Conservation (phyloP, 805 yeast species). For the Starmera quercuum region DNA sequence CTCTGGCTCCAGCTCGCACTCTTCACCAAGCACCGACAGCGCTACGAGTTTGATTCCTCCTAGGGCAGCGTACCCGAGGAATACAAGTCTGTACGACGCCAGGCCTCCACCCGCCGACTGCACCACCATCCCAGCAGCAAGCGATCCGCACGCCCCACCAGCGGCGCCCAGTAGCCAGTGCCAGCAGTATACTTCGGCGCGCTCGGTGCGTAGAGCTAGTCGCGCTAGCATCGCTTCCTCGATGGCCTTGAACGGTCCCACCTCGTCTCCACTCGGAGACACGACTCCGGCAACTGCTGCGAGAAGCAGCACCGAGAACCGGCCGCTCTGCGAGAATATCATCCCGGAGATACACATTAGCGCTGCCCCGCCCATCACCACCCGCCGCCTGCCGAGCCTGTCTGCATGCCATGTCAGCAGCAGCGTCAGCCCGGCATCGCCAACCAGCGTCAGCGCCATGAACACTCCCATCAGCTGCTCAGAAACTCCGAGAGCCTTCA, state of each 20-base stretch:
- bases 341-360: slow-evolving; percentile 66
- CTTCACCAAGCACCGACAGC: slow-evolving; percentile 41
- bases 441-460: slow-evolving; percentile 74
- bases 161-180: slow-evolving; percentile 62
- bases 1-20: too few species aligned
- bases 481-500: slow-evolving; percentile 44
- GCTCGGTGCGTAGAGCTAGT: slow-evolving; percentile 51
- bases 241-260: slow-evolving; percentile 83
- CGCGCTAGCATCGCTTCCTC: slow-evolving; percentile 83
- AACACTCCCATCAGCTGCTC: slow-evolving; percentile 64
- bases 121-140: slow-evolving; percentile 48
- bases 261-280: slow-evolving; percentile 84
- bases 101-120: slow-evolving; percentile 24
- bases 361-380: slow-evolving; percentile 54
- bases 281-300: slow-evolving; percentile 84
- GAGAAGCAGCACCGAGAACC: slow-evolving; percentile 44
- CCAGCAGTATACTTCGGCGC: slow-evolving; percentile 71
- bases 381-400: slow-evolving; percentile 54
- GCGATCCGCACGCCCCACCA: slow-evolving; percentile 72
- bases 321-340: slow-evolving; percentile 49
- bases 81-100: slow-evolving; percentile 49
- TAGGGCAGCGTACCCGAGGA: slow-evolving; percentile 45
- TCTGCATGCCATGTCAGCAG: slow-evolving; percentile 74
- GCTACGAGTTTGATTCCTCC: slow-evolving; percentile 45
- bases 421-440: slow-evolving; percentile 70